Conservation (phyloP, 129 eudicot genomes). For the Rutidosis leptorrhynchoides region DNA sequence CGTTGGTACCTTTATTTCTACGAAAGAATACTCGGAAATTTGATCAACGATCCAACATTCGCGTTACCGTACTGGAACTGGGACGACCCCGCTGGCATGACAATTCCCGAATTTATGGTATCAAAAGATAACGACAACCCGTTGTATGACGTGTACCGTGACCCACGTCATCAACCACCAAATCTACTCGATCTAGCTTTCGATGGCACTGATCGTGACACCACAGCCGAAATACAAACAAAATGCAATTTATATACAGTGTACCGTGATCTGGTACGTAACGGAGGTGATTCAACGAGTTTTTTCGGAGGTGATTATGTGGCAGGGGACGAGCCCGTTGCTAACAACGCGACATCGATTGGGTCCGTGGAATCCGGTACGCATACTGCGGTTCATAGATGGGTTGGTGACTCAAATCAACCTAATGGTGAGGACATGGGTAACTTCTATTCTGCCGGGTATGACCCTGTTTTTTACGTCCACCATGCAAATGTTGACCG, state of each 20-base stretch:
- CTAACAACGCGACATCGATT: background rate
- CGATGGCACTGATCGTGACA: background rate
- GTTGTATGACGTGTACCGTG: conserved; percentile 10
- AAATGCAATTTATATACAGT: conserved; percentile 18
- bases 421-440: conserved; percentile 46
- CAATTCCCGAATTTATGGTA: conserved; percentile 26
- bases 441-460: conserved; percentile 39
- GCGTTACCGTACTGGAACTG: conserved; percentile 54
- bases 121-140: conserved; percentile 5
- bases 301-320: conserved; percentile 34
- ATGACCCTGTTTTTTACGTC: conserved; percentile 42
- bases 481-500: conserved; percentile 42
- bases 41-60: conserved; percentile 43
- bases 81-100: conserved; percentile 43
- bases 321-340: conserved; percentile 16
- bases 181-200: background rate
- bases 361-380: conserved; percentile 32
- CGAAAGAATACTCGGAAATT: conserved; percentile 47
- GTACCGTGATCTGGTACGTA: conserved; percentile 37
- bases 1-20: conserved; percentile 41
- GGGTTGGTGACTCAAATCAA: conserved; percentile 30
- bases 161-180: background rate
- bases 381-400: conserved; percentile 29
- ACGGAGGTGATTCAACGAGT: background rate
- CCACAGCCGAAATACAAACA: background rate